phyloP scores from a whole-genome alignment of 1,139 yeast genomes.

The Lodderomyces beijingensis region DNA sequence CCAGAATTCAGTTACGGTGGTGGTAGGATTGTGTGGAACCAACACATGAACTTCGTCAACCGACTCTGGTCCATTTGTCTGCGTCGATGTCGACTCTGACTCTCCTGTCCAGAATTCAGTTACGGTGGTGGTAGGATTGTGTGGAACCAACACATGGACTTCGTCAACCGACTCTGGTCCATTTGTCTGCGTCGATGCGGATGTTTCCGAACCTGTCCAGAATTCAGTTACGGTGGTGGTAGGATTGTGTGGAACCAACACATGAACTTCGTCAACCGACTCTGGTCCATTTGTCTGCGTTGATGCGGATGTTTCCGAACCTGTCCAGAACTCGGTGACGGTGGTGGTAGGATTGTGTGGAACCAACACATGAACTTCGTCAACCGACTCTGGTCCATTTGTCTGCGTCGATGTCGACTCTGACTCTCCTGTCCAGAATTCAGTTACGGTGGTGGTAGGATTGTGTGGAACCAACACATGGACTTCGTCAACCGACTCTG shows the following conservation, averaged over 20 bases:
- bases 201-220: conserved; percentile 10
- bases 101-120: conserved; percentile 7
- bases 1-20: conserved; percentile 12
- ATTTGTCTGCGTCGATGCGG: conserved; percentile 15
- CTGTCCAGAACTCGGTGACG: conserved; percentile 10
- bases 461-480: conserved; percentile 11
- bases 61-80: conserved; percentile 10
- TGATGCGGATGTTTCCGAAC: conserved; percentile 1
- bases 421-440: conserved; percentile 6
- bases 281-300: conserved; percentile 5
- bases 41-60: conserved; percentile 18
- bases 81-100: conserved; percentile 8
- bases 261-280: conserved; percentile 17
- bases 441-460: conserved; percentile 2
- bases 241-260: conserved; percentile 16
- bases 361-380: conserved; percentile 16
- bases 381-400: conserved; percentile 11
- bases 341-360: conserved; percentile 15
- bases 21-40: conserved; percentile 14
- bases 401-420: conserved; percentile 10
- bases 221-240: conserved; percentile 10
- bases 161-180: conserved; percentile 8
- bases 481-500: too few relatives aligned
- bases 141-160: conserved; percentile 13
- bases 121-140: conserved; percentile 3